phyloP scores from a whole-genome alignment of 495 filamentous ascomycete species.

The Glarea lozoyensis region DNA sequence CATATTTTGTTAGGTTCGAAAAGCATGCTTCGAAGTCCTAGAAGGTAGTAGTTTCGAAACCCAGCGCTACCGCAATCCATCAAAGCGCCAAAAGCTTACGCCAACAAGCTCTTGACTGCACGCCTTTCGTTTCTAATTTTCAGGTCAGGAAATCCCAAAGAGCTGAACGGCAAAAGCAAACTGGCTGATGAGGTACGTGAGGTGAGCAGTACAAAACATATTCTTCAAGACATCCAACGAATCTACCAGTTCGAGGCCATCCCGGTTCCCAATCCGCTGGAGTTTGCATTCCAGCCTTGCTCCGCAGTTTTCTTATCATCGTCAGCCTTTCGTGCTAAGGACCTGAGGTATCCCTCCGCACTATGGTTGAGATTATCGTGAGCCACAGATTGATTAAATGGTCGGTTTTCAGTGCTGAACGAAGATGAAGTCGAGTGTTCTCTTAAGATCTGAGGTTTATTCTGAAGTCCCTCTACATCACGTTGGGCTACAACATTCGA shows the following conservation, averaged over 20 bases:
- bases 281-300: slow-evolving; percentile 7
- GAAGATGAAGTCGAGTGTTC: slow-evolving; percentile 1
- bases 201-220: too few relatives aligned
- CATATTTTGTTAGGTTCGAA: too few relatives aligned
- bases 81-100: too few relatives aligned
- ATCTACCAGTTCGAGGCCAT: slow-evolving; percentile 12
- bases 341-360: slow-evolving; percentile 14
- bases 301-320: slow-evolving; percentile 12
- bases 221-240: too few relatives aligned
- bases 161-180: too few relatives aligned
- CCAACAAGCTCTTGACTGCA: too few relatives aligned
- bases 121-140: too few relatives aligned
- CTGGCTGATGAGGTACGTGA: too few relatives aligned
- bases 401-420: slow-evolving; percentile 3
- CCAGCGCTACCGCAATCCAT: too few relatives aligned
- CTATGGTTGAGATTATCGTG: slow-evolving; percentile 2
- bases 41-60: too few relatives aligned
- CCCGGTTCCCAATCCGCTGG: slow-evolving; percentile 7
- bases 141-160: too few relatives aligned
- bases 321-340: slow-evolving; percentile 12
- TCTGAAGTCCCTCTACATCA: not conserved
- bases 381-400: not conserved
- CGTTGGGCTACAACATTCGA: slow-evolving; percentile 5
- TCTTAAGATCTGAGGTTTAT: slow-evolving; percentile 5
- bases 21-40: too few relatives aligned